Base-by-base conservation (phyloP, 176 grass and related monocot genomes). In the Carex parvula region DNA sequence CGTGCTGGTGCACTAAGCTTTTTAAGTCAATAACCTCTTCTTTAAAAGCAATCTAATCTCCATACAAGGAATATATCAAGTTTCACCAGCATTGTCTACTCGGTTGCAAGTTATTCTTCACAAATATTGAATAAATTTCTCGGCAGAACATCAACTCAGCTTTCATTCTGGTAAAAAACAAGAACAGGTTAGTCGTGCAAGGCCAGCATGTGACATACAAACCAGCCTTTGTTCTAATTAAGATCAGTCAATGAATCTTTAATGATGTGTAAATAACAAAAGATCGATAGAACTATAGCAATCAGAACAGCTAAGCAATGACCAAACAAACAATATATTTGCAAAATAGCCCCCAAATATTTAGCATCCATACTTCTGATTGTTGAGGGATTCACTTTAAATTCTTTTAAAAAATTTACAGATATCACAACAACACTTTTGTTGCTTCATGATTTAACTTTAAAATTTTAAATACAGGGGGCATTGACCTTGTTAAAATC, bases 81-180 rank as follows among this genome's bases (percentile, higher is more conserved):
- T 78, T 78, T 70, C 12, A 30, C 39, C 15, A 6, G 66, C 33
- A 39, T 35, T 37, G 39, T 70, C 63, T 64, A 64, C 10, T 3
- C 30, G 24, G 5, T 18, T 48, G 18, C 73, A 77, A 56, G 73
- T 77, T 77, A 57, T 57, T 77, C 50, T 78, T 78, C 48, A 78
- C 52, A 78, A 57, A 78, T 57, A 56, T 77, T 56, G 50, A 33
- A 78, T 75, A 53, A 74, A 78, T 7, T 56, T 57, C 73, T 33
- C 13, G 11, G 73, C 37, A 16, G 15, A 78, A 78, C 21, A 26
- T 55, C 24, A 30, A 30, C 73, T 56, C 73, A 78, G 73, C 73
- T 78, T 78, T 77, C 26, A 56, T 78, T 57, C 73, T 78, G 73
- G 48, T 55, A 78, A 78, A 12, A 78, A 56, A 57, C 8, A 5